phyloP scores from a whole-genome alignment of 2,329 filamentous ascomycete species.

The Didymella segeticola region DNA sequence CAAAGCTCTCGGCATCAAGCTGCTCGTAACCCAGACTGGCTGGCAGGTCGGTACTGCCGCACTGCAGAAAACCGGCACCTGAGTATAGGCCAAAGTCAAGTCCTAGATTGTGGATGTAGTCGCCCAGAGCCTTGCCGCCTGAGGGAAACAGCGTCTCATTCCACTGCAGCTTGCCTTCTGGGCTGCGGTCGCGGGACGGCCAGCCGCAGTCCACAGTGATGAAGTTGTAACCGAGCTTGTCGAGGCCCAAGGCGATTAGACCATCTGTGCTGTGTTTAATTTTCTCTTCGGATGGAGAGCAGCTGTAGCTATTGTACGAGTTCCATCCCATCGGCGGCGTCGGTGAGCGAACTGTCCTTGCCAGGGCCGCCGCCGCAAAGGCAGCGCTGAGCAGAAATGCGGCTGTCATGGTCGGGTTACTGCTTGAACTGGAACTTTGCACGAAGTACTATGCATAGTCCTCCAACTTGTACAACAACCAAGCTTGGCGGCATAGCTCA shows the following conservation, averaged over 20 bases:
- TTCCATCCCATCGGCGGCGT: slow-evolving; percentile 59
- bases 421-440: not conserved
- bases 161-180: slow-evolving; percentile 58
- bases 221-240: slow-evolving; percentile 61
- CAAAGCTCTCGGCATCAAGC: slow-evolving; percentile 64
- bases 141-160: slow-evolving; percentile 60
- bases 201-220: slow-evolving; percentile 68
- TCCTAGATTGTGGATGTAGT: slow-evolving; percentile 58
- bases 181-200: slow-evolving; percentile 51
- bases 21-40: slow-evolving; percentile 60
- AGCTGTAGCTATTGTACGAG: slow-evolving; percentile 64
- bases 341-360: slow-evolving; percentile 30
- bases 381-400: slow-evolving; percentile 3
- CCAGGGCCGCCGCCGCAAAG: slow-evolving; percentile 15
- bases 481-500: not conserved
- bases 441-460: not conserved
- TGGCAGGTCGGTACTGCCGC: slow-evolving; percentile 55
- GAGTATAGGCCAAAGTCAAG: slow-evolving; percentile 64
- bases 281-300: slow-evolving; percentile 56
- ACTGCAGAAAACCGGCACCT: slow-evolving; percentile 41
- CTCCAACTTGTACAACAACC: not conserved
- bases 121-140: slow-evolving; percentile 57
- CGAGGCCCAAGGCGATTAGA: slow-evolving; percentile 60
- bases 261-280: slow-evolving; percentile 62
- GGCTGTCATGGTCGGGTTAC: not conserved